Evolutionary conservation across 345 rosid genomes (phyloP).

Genomic region (Pistacia integerrima): DNA sequence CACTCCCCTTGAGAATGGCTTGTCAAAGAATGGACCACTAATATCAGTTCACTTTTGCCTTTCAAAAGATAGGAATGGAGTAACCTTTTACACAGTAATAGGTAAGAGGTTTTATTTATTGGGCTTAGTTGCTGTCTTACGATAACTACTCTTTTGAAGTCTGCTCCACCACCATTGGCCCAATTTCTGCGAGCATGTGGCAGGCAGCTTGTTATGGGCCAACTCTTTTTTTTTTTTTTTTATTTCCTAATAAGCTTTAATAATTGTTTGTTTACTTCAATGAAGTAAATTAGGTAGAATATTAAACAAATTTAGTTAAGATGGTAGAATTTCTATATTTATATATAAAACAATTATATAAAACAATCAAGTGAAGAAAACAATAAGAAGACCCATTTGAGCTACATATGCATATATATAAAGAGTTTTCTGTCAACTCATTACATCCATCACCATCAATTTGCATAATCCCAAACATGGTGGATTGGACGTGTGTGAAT

Average conservation of each 20-base stretch:
- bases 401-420: not conserved
- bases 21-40: slow-evolving; percentile 31
- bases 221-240: not conserved
- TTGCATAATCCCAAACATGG: not conserved
- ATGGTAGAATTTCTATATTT: no score
- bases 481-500: slow-evolving; percentile 9
- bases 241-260: no score
- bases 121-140: slow-evolving; percentile 9
- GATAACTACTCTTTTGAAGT: not conserved
- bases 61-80: not conserved
- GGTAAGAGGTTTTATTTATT: not conserved
- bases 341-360: no score
- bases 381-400: slow-evolving; percentile 1
- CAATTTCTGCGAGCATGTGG: slow-evolving; percentile 1
- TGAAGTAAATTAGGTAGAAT: no score
- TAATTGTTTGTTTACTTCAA: not conserved
- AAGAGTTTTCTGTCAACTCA: not conserved
- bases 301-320: no score
- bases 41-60: not conserved
- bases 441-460: slow-evolving; percentile 17
- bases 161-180: slow-evolving; percentile 19
- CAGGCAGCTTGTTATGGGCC: slow-evolving; percentile 6
- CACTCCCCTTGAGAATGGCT: slow-evolving; percentile 46
- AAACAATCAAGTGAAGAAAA: not conserved
- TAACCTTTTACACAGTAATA: not conserved